These are phyloP conservation scores for Euphorbia schlechtendalii DNA, from an alignment of 441 rosid genomes.

Conservation along the genomic window DNA sequence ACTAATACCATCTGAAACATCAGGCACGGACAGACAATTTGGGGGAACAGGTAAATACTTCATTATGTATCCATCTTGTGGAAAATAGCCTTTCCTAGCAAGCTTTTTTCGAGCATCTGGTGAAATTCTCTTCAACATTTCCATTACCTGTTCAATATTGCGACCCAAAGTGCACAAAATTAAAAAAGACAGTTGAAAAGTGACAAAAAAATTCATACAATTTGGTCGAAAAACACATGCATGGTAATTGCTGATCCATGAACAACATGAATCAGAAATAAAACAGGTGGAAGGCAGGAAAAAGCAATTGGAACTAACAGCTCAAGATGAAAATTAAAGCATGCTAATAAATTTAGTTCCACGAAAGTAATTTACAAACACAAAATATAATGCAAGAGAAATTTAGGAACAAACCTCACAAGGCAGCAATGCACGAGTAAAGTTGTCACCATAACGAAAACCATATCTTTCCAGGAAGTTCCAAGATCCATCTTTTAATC, in stretches of 20 bases:
- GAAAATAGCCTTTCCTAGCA: conserved; percentile 70
- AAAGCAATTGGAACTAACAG: not conserved
- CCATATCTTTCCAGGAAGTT: conserved; percentile 88
- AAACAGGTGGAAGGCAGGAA: not conserved
- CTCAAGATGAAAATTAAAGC: not conserved
- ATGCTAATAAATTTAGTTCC: not conserved
- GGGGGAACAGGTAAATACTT: conserved; percentile 90
- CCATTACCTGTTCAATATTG: conserved; percentile 49
- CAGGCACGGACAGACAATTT: too few relatives aligned
- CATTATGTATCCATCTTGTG: conserved; percentile 86
- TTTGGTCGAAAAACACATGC: not conserved
- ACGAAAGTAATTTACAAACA: not conserved
- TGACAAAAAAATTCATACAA: not conserved
- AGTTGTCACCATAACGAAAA: conserved; percentile 59
- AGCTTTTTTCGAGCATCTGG: conserved; percentile 66
- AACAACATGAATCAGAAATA: not conserved
- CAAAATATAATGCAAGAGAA: conserved; percentile 9
- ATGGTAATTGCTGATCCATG: not conserved
- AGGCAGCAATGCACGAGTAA: conserved; percentile 64
- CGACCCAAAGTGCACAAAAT: conserved; percentile 10
- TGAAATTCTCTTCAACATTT: conserved; percentile 69
- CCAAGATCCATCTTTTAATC: conserved; percentile 47
- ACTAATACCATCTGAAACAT: conserved; percentile 69
- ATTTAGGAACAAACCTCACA: conserved; percentile 65
- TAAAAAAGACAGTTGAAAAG: not conserved